These are phyloP conservation scores for Coniella lustricola DNA, from an alignment of 2,329 filamentous ascomycete genomes.

Conservation along the genomic window DNA sequence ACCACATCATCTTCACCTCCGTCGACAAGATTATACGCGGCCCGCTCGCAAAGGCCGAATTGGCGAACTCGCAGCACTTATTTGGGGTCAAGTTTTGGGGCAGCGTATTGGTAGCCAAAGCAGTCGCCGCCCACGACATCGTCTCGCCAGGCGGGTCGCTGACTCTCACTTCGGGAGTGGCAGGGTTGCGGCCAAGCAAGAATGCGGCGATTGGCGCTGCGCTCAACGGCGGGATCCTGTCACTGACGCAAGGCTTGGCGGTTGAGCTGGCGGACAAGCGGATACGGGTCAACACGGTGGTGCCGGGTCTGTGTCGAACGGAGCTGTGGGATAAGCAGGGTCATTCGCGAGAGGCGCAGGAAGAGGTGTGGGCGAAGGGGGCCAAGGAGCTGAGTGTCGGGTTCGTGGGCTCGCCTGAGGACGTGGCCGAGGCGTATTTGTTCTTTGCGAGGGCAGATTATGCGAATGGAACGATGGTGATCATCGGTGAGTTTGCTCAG, in stretches of 20 bases:
- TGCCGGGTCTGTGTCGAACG: slow-evolving; percentile 26
- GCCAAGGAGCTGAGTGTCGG: slow-evolving; percentile 21
- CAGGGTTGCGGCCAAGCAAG: slow-evolving; percentile 29
- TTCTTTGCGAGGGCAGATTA: slow-evolving; percentile 24
- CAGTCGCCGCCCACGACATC: slow-evolving; percentile 30
- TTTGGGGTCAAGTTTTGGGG: slow-evolving; percentile 36
- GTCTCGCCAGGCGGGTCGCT: slow-evolving; percentile 30
- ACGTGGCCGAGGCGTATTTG: slow-evolving; percentile 25
- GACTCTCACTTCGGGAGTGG: slow-evolving; percentile 30
- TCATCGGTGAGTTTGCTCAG: slow-evolving; percentile 19
- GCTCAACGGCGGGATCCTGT: slow-evolving; percentile 25
- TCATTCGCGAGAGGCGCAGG: slow-evolving; percentile 22
- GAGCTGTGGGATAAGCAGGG: slow-evolving; percentile 27
- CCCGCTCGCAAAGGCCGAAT: slow-evolving; percentile 25
- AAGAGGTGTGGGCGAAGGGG: slow-evolving; percentile 19
- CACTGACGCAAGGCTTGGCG: slow-evolving; percentile 23
- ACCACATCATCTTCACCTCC: slow-evolving; percentile 32
- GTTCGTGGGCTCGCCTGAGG: slow-evolving; percentile 22
- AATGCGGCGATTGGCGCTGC: slow-evolving; percentile 29
- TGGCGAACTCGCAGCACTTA: slow-evolving; percentile 27
- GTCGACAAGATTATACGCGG: slow-evolving; percentile 33
- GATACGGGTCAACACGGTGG: slow-evolving; percentile 27
- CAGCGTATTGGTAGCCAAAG: slow-evolving; percentile 28
- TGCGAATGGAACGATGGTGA: slow-evolving; percentile 22
- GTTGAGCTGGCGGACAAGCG: slow-evolving; percentile 22